phyloP scores from a whole-genome alignment of 192 early-diverging fungal species.

The Coemansia furcata region DNA sequence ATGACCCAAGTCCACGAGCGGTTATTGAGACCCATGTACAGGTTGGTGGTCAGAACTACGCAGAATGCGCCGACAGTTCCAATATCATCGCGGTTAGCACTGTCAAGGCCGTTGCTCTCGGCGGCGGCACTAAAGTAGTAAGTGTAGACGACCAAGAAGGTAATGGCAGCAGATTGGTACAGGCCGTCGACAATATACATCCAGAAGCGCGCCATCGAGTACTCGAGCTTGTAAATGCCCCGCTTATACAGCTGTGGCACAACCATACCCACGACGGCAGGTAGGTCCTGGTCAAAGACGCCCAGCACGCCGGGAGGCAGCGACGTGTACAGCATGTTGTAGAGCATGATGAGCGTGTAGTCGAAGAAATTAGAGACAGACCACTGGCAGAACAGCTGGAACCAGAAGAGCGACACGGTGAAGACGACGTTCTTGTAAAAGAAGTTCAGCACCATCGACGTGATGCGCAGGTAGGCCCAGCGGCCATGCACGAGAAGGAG shows the following conservation, averaged over 20 bases:
- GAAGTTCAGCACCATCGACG: slow-evolving; percentile 87
- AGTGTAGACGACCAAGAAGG: slow-evolving; percentile 65
- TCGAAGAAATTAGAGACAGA: slow-evolving; percentile 80
- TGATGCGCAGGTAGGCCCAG: slow-evolving; percentile 84
- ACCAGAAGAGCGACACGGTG: slow-evolving; percentile 87
- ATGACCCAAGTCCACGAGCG: slow-evolving; percentile 75
- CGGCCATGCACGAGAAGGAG: slow-evolving; percentile 90
- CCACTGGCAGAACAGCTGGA: slow-evolving; percentile 84
- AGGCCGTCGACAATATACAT: slow-evolving; percentile 66
- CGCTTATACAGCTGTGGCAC: slow-evolving; percentile 79
- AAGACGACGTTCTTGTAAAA: slow-evolving; percentile 97
- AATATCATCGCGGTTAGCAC: slow-evolving; percentile 55
- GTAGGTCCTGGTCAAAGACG: slow-evolving; percentile 79
- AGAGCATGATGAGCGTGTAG: slow-evolving; percentile 83
- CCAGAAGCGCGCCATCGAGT: slow-evolving; percentile 75
- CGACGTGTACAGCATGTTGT: slow-evolving; percentile 86
- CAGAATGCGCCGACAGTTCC: slow-evolving; percentile 73
- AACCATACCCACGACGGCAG: slow-evolving; percentile 60
- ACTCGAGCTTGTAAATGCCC: slow-evolving; percentile 70
- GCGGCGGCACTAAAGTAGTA: slow-evolving; percentile 53
- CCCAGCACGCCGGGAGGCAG: slow-evolving; percentile 73
- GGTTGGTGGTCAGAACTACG: slow-evolving; percentile 72
- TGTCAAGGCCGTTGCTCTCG: slow-evolving; percentile 58
- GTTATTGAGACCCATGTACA: slow-evolving; percentile 74
- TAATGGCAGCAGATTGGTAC: slow-evolving; percentile 68